These are phyloP conservation scores for Porphyrellus cyaneotinctus DNA, from an alignment of 768 basidiomycete species.

Conservation along the genomic window DNA sequence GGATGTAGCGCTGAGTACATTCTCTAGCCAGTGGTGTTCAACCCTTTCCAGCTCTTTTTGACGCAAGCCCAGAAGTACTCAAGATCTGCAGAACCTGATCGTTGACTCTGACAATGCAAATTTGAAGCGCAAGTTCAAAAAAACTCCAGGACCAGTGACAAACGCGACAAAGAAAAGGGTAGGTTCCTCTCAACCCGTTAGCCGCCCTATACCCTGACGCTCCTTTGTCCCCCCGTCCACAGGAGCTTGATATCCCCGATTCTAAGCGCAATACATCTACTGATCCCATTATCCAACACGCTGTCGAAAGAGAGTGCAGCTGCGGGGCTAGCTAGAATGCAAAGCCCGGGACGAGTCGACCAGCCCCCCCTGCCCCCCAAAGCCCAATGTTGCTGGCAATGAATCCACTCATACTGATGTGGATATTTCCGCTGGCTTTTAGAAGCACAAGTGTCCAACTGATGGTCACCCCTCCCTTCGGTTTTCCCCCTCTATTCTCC, in stretches of 20 bases:
- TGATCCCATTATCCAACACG: slow-evolving; percentile 76
- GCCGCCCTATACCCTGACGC: slow-evolving; percentile 16
- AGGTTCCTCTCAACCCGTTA: slow-evolving; percentile 39
- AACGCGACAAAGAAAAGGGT: slow-evolving; percentile 90
- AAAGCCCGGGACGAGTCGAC: slow-evolving; percentile 66
- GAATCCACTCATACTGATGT: slow-evolving; percentile 12
- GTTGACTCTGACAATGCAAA: slow-evolving; percentile 88
- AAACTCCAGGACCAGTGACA: slow-evolving; percentile 83
- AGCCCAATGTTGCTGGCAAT: slow-evolving; percentile 48
- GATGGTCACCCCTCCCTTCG: slow-evolving; percentile 44
- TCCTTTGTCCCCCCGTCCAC: neutral
- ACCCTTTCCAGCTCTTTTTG: too few species aligned
- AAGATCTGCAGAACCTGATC: slow-evolving; percentile 86
- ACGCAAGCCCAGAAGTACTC: too few species aligned
- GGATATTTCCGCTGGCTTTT: slow-evolving; percentile 26
- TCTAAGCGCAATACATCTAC: slow-evolving; percentile 76
- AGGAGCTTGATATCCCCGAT: slow-evolving; percentile 81
- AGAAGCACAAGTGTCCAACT: slow-evolving; percentile 23
- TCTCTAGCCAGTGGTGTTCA: too few species aligned
- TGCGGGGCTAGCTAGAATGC: slow-evolving; percentile 65
- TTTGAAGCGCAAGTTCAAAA: slow-evolving; percentile 85
- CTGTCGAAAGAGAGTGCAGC: slow-evolving; percentile 75
- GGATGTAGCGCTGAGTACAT: too few species aligned
- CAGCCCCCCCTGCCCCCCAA: slow-evolving; percentile 57
- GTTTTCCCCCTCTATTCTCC: slow-evolving; percentile 71